Evolutionary conservation across 108 stramenopile genomes (phyloP).

Genomic region (Cylindrotheca closterium): DNA sequence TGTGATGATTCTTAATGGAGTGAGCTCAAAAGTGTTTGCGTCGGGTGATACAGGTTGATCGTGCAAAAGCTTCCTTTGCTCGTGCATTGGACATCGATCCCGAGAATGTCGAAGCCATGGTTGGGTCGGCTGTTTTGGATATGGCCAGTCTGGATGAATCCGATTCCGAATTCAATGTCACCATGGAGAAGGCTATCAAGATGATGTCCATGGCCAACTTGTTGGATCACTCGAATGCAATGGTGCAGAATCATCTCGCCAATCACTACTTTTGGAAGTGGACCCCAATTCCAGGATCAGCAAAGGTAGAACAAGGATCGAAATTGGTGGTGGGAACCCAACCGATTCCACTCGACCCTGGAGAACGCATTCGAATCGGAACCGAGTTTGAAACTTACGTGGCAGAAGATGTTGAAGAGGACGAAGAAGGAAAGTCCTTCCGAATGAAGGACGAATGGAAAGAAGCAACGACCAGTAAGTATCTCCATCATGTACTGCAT

Average conservation of each 20-base stretch:
- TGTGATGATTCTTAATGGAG: not conserved
- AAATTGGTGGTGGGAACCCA: constrained; percentile 46
- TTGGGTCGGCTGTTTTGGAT: constrained; percentile 74
- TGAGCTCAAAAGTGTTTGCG: too few species aligned
- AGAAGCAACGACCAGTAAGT: constrained; percentile 53
- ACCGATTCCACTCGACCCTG: constrained; percentile 59
- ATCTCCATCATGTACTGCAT: not conserved
- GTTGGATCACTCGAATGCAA: constrained; percentile 85
- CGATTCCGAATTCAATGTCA: constrained; percentile 44
- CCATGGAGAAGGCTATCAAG: constrained; percentile 75
- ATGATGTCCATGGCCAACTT: constrained; percentile 90
- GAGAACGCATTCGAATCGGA: constrained; percentile 90
- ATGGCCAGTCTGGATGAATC: constrained; percentile 75
- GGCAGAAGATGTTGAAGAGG: constrained; percentile 33
- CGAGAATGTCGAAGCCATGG: constrained; percentile 81
- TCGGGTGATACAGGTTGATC: constrained; percentile 62
- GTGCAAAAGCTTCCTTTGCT: constrained; percentile 81
- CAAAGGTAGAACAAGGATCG: constrained; percentile 52
- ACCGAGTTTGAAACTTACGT: constrained; percentile 75
- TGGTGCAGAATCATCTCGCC: constrained; percentile 95
- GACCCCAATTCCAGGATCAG: constrained; percentile 76
- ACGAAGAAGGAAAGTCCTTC: constrained; percentile 40
- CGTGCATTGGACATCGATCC: constrained; percentile 77
- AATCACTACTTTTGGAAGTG: constrained; percentile 96
- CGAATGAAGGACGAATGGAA: constrained; percentile 77